Evolutionary conservation across 1,284 basidiomycete species (phyloP), one percentile per base, ranked within the genome.

Genomic region (Puccinia hordei): DNA sequence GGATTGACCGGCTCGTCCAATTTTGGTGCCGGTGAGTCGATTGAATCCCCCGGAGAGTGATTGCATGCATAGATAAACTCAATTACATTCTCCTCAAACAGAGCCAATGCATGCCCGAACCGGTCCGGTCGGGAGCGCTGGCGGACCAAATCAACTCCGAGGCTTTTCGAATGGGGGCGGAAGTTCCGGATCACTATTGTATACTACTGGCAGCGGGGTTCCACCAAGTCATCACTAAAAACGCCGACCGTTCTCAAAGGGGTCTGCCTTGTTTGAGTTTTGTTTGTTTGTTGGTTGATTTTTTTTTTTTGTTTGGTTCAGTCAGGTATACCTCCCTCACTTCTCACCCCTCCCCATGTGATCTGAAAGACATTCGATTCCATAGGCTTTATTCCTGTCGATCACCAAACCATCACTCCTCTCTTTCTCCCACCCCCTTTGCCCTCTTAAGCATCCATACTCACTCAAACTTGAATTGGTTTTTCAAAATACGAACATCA

Each of bases 141-240:
- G 38, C 10, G 13, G 41, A 24, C 72, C 44, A 44, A 38, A 30
- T n/a, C 72, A 41, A 46, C 22, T 73, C 22, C 35, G 55, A 15
- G 72, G 53, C 22, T 73, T 73, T 35, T 41, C 51, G 30, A 73
- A 73, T 61, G 69, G 69, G 30, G 51, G 69, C 49, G 69, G 69
- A 6, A 72, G 49, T 49, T n/a, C 19, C 35, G 57, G 72, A 22
- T 73, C 72, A 35, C 22, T 73, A 2, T 35, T 73, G 38, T 73
- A 73, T 49, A 61, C 72, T 24, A 73, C 72, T 33, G 33, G 53
- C 6, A 73, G 57, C 57, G 72, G 72, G 24, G 41, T 61, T 19
- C 72, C 53, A n/a, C 57, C 57, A 5, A 73, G 27, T 61, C 72
- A 73, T 55, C 69, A 73, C 12, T 73, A 73, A 66, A 27, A 30